Base-by-base conservation (phyloP, 83 land plant genomes). In the Diphasiastrum complanatum region DNA sequence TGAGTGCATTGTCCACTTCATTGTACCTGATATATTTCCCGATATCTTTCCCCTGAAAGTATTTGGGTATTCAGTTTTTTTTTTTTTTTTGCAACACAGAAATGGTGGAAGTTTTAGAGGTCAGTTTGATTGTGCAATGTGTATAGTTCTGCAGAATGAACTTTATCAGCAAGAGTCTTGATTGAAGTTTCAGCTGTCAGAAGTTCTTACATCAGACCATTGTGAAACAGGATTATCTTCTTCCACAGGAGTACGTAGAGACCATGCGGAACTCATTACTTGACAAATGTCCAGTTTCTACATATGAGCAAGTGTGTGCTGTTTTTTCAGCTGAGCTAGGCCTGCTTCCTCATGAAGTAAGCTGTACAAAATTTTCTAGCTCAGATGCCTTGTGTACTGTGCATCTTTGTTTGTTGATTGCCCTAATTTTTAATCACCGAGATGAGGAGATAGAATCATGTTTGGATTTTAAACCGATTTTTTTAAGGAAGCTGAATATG, bases 171-270 rank as follows among this genome's bases (percentile, higher is more conserved):
- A n/a, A n/a, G n/a, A n/a, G n/a, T n/a, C n/a, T n/a, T n/a, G n/a
- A n/a, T n/a, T n/a, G n/a, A n/a, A n/a, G n/a, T n/a, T n/a, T n/a
- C n/a, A n/a, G n/a, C n/a, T n/a, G n/a, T n/a, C n/a, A n/a, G n/a
- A n/a, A n/a, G n/a, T n/a, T n/a, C n/a, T n/a, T n/a, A n/a, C n/a
- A n/a, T n/a, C n/a, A n/a, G n/a, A n/a, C n/a, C n/a, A n/a, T n/a
- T n/a, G n/a, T n/a, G n/a, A n/a, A n/a, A n/a, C 75, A 92, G 96
- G 98, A 93, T 48, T 93, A 93, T 47, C 53, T 93, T 30, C 64
- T 93, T 20, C 98, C 96, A 46, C 47, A 67, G 55, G 98, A 93
- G 68, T 89, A 89, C 75, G 91, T 93, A 0, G 69, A 81, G 51
- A 80, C 66, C 5, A 83, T 93, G 96, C 95, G 87, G 66, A 68